These are phyloP conservation scores for Salvia sclarea DNA, from an alignment of 305 asterid genomes.

Conservation along the genomic window DNA sequence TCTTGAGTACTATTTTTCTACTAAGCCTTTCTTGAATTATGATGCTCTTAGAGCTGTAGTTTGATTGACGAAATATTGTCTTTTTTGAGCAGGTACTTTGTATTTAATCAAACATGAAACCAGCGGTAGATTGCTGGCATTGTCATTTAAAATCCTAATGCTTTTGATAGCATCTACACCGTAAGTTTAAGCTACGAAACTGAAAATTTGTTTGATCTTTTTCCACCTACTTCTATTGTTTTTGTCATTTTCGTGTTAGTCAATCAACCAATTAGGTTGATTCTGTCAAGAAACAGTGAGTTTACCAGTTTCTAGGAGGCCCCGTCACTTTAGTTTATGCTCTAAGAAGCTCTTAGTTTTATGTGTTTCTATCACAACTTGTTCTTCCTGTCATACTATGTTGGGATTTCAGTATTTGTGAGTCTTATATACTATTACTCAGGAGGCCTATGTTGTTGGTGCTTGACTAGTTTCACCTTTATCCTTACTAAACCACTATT, in stretches of 20 bases:
- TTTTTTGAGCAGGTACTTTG: constrained; percentile 58
- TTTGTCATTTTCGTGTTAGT: constrained; percentile 15
- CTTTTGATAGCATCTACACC: constrained; percentile 89
- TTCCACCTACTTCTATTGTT: constrained; percentile 16
- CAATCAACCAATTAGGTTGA: constrained; percentile 23
- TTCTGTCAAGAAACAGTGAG: constrained; percentile 4
- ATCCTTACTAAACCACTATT: background rate
- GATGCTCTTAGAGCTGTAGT: constrained; percentile 16
- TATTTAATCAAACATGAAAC: constrained; percentile 74
- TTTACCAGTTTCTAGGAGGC: constrained; percentile 19
- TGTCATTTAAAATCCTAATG: constrained; percentile 73
- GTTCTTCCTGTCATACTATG: constrained; percentile 8
- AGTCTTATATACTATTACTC: constrained; percentile 9
- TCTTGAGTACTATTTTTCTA: background rate
- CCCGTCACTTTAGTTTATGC: constrained; percentile 24
- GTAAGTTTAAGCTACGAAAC: constrained; percentile 54
- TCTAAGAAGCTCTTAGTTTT: background rate
- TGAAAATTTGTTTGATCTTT: background rate
- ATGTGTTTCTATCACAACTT: constrained; percentile 6
- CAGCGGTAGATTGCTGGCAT: constrained; percentile 63
- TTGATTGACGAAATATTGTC: constrained; percentile 16
- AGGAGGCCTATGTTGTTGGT: constrained; percentile 13
- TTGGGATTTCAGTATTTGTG: constrained; percentile 15
- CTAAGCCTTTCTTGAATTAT: constrained; percentile 19
- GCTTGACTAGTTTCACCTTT: constrained; percentile 14